Conservation (phyloP, 2,329 filamentous ascomycete species). For the Tolypocladium amazonense region DNA sequence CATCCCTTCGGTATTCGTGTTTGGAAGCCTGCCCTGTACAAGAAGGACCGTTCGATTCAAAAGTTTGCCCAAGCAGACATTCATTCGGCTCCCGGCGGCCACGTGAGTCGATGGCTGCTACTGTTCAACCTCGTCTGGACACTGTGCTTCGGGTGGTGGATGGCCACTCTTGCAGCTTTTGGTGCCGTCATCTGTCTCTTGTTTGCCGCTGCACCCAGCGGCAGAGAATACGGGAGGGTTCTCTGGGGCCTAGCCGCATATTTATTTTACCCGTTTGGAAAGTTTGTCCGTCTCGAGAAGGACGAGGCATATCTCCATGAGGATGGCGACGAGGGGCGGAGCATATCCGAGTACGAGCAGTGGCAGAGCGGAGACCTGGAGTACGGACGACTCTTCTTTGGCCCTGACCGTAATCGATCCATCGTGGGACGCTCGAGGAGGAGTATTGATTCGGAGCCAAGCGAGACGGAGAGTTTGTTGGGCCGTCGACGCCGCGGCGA, state of each 20-base stretch:
- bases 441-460: slow-evolving; percentile 74
- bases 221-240: slow-evolving; percentile 73
- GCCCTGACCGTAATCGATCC: slow-evolving; percentile 65
- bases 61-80: slow-evolving; percentile 95
- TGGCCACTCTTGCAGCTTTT: slow-evolving; percentile 63
- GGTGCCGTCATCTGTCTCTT: slow-evolving; percentile 71
- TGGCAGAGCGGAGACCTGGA: slow-evolving; percentile 98
- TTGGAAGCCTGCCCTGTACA: slow-evolving; percentile 98
- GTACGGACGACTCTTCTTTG: slow-evolving; percentile 92
- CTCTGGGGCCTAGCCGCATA: slow-evolving; percentile 79
- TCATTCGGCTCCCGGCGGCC: slow-evolving; percentile 83
- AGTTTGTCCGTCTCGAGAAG: slow-evolving; percentile 85
- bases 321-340: slow-evolving; percentile 89
- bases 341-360: slow-evolving; percentile 97
- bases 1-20: slow-evolving; percentile 98
- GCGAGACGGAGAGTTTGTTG: slow-evolving; percentile 84
- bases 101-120: slow-evolving; percentile 73
- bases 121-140: slow-evolving; percentile 90
- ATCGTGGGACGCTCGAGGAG: slow-evolving; percentile 78
- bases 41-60: slow-evolving; percentile 92
- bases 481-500: slow-evolving; percentile 48
- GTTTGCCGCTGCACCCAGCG: slow-evolving; percentile 69
- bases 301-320: slow-evolving; percentile 93
- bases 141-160: slow-evolving; percentile 90
- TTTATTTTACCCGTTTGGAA: slow-evolving; percentile 91